phyloP scores from a whole-genome alignment of 495 filamentous ascomycete genomes.

The Podospora fimiseda region DNA sequence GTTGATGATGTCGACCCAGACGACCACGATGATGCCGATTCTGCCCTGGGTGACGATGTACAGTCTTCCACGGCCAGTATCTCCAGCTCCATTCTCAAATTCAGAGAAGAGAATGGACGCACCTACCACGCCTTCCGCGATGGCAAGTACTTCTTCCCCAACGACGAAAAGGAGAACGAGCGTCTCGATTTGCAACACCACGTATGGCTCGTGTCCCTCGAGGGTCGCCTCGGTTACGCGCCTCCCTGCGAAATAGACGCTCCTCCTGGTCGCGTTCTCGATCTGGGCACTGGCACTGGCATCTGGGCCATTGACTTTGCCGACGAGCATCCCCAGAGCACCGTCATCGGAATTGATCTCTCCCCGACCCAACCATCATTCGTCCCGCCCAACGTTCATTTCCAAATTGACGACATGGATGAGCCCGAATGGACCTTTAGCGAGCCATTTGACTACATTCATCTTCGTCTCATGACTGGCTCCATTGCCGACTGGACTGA shows the following conservation, averaged over 20 bases:
- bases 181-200: conserved; percentile 23
- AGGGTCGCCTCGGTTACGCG: conserved; percentile 10
- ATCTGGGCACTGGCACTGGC: conserved; percentile 23
- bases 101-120: not conserved
- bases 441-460: conserved; percentile 42
- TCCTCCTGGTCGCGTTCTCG: conserved; percentile 14
- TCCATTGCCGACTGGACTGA: conserved; percentile 36
- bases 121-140: not conserved
- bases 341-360: conserved; percentile 28
- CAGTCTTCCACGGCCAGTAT: conserved; percentile 20
- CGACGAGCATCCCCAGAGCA: conserved; percentile 19
- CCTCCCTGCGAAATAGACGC: conserved; percentile 6
- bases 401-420: conserved; percentile 38
- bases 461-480: conserved; percentile 36
- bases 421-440: conserved; percentile 38
- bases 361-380: conserved; percentile 42
- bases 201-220: conserved; percentile 13
- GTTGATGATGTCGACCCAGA: not conserved
- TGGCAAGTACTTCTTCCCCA: conserved; percentile 13
- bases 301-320: conserved; percentile 26
- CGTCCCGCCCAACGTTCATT: conserved; percentile 29
- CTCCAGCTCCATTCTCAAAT: conserved; percentile 15
- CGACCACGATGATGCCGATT: not conserved
- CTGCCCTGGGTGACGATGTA: not conserved
- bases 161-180: conserved; percentile 19